Evolutionary conservation across 2,329 filamentous ascomycete genomes (phyloP).

Genomic region (Gyromitra esculenta): DNA sequence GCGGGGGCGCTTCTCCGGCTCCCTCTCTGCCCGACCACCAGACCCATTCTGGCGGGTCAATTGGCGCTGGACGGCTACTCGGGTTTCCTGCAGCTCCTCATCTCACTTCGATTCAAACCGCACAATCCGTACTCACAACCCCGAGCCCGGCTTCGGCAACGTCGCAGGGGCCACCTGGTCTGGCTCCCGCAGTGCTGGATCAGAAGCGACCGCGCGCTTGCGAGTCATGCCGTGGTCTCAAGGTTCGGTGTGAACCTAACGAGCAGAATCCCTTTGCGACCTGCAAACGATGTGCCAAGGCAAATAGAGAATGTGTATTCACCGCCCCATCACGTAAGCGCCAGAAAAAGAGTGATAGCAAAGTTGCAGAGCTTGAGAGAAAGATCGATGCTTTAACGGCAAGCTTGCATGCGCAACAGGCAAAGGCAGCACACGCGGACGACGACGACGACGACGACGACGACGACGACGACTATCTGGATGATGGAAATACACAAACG

Average conservation of each 20-base stretch:
- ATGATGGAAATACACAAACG: constrained; percentile 25
- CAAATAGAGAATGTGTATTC: constrained; percentile 78
- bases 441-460: constrained; percentile 50
- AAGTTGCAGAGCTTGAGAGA: constrained; percentile 89
- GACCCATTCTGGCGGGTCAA: constrained; percentile 2
- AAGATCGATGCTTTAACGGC: constrained; percentile 91
- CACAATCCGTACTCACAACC: constrained; percentile 11
- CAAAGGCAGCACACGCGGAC: constrained; percentile 35
- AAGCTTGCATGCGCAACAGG: constrained; percentile 65
- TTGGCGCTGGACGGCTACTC: constrained; percentile 16
- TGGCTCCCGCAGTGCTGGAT: constrained; percentile 60
- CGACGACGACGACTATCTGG: constrained; percentile 48
- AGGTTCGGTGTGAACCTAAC: constrained; percentile 82
- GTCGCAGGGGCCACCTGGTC: background rate
- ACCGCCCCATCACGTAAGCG: constrained; percentile 79
- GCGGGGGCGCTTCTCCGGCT: background rate
- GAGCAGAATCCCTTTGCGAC: constrained; percentile 72
- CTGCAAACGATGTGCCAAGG: constrained; percentile 81
- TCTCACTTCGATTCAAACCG: constrained; percentile 17
- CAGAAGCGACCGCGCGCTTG: constrained; percentile 76
- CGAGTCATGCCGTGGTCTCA: constrained; percentile 78
- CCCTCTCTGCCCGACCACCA: constrained; percentile 9
- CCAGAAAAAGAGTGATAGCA: constrained; percentile 89
- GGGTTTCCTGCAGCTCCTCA: constrained; percentile 22
- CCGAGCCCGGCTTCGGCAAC: background rate